Evolutionary conservation across 129 eudicot genomes (phyloP), one percentile per base, ranked within the genome.

Genomic region (Smallanthus sonchifolius): DNA sequence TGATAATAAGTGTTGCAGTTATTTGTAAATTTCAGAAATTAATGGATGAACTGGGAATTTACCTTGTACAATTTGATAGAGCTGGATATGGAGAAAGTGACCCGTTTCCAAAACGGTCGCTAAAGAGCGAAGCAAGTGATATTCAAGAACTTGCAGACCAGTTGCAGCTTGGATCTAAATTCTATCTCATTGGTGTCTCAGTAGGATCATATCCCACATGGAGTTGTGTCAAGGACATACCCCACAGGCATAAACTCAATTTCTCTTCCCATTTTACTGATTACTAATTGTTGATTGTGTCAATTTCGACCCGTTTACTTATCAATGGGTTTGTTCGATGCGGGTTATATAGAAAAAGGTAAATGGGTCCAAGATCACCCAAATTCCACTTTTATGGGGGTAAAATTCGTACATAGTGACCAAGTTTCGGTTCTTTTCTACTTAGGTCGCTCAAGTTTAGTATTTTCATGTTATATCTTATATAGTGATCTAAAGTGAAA

Each of bases 81-180:
- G 99, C 99, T 28, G 99, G 99, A 42, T 95, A 95, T 75, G 99
- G 99, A 47, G 99, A 95, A 51, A 95, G 99, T 67, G 99, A 95
- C 70, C 97, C 97, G 3, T 84, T 88, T 74, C 95, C 88, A 17
- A 87, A 87, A 42, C 88, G 97, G 30, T 86, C 99, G 14, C 19
- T 86, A 15, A 87, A 87, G 77, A 91, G 90, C 67, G 99, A 95
- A 81, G 92, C 99, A 11, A 81, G 77, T 2, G 99, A 95, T 60
- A 95, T 95, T 42, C 77, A 95, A 79, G 96, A 95, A 83, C 96
- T 95, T 8, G 99, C 99, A 4, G 96, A 95, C 73, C 90, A 85
- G 77, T 71, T 95, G 72, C 81, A 87, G 49, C 74, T 91, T 48
- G 99, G 99, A 43, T 51, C 92, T 56, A 84, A 85, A 56, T 95